Base-by-base conservation (phyloP, 805 yeast genomes). In the Kodamaea sagamina region DNA sequence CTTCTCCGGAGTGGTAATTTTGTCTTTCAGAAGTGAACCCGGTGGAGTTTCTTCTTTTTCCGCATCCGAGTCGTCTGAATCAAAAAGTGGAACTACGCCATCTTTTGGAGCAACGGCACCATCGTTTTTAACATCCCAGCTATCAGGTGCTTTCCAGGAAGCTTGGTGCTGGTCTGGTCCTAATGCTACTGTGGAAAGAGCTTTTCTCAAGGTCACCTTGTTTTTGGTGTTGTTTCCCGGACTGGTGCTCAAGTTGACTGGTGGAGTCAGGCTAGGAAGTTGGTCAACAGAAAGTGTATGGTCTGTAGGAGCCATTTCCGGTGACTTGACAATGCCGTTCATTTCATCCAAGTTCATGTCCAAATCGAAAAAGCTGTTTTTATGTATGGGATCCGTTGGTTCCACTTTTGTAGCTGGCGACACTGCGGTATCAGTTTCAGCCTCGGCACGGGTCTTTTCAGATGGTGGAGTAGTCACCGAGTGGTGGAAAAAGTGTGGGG, bases 281-380 rank as follows among this genome's bases (percentile, higher is more conserved):
- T 21, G 25, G 19, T 35, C 27, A 7, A 13, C 17, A 6, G 38
- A 21, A 4, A 24, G 28, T 8, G 38, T 11, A 6, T 35, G 21
- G 13, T 26, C 32, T n/a, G 27, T 32, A 10, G 29, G 15, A 6
- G 21, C 39, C 10, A 34, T 32, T 11, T 45, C 44, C 1, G 62
- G 58, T 3, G 59, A 52, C 40, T 65, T 67, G 34, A 79, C 64
- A 44, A 79, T 78, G 6, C 79, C 79, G 26, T 68, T 61, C 77
- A 79, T 76, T 49, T 78, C 77, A 38, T 67, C 65, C 26, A 76
- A 55, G 47, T 76, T 73, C 44, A 77, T 67, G 41, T 78, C 78
- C 21, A 79, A 67, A 17, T 72, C 65, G 36, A 65, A 64, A 5
- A 42, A 29, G 22, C 41, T 36, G 18, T 36, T 36, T 18, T 36